phyloP scores from a whole-genome alignment of 73 alveolate genomes.

The Paraurostyla sp. region DNA sequence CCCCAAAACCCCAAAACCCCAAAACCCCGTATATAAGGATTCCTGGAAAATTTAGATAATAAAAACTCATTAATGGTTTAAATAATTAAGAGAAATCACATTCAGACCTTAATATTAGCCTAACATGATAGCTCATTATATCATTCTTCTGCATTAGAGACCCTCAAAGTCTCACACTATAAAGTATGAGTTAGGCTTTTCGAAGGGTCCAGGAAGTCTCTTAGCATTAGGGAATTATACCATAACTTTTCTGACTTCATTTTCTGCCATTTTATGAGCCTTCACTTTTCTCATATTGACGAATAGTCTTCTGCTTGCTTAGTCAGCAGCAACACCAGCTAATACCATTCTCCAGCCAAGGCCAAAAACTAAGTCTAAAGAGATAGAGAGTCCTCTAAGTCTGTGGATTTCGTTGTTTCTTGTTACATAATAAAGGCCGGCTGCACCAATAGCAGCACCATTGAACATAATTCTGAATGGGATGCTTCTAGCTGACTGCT shows the following conservation, averaged over 20 bases:
- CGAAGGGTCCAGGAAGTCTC: not conserved
- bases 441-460: not conserved
- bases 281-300: constrained; percentile 15
- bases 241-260: constrained; percentile 54
- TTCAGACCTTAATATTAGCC: too few species aligned
- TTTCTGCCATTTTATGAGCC: constrained; percentile 47
- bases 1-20: too few species aligned
- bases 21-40: too few species aligned
- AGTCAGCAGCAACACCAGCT: constrained; percentile 33
- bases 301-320: constrained; percentile 40
- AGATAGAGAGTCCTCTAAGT: constrained; percentile 11
- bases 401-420: constrained; percentile 50
- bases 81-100: too few species aligned
- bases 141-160: too few species aligned
- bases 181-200: not conserved
- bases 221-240: constrained; percentile 60
- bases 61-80: too few species aligned
- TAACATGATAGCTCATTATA: too few species aligned
- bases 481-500: constrained; percentile 18
- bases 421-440: constrained; percentile 24
- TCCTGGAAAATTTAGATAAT: too few species aligned
- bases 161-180: constrained; percentile 28
- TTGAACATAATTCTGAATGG: constrained; percentile 44
- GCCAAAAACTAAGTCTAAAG: constrained; percentile 26
- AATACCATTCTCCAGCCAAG: constrained; percentile 23